phyloP scores from a whole-genome alignment of 306 rosid species.

The Citrullus colocynthis region DNA sequence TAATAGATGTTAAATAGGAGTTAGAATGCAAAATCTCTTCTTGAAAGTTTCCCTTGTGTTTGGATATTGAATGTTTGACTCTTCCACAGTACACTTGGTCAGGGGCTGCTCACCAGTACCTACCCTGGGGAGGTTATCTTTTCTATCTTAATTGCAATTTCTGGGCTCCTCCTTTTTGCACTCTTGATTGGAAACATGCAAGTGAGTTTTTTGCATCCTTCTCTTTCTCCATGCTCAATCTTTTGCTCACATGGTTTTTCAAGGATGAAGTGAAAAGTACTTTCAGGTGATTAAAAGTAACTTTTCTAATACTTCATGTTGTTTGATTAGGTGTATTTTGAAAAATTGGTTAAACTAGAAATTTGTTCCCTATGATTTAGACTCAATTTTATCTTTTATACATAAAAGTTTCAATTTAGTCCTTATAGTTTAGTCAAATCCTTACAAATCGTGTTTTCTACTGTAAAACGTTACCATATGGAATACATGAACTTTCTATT shows the following conservation, averaged over 20 bases:
- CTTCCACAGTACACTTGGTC: slow-evolving; percentile 72
- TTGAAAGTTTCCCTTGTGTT: not conserved
- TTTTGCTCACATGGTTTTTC: not conserved
- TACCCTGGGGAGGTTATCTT: slow-evolving; percentile 62
- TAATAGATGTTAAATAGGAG: too few relatives aligned
- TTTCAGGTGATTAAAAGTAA: not conserved
- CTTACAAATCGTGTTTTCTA: too few relatives aligned
- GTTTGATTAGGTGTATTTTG: not conserved
- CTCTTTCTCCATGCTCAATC: not conserved
- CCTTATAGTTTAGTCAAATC: too few relatives aligned
- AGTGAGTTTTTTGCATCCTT: slow-evolving; percentile 21
- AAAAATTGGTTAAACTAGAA: too few relatives aligned
- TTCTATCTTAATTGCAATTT: slow-evolving; percentile 57
- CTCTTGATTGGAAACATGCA: slow-evolving; percentile 81
- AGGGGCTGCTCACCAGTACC: slow-evolving; percentile 79
- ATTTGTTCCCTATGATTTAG: too few relatives aligned
- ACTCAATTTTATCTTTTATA: too few relatives aligned
- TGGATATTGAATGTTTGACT: not conserved
- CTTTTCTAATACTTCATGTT: not conserved
- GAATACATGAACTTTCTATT: too few relatives aligned
- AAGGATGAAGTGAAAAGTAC: not conserved
- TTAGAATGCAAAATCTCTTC: too few relatives aligned
- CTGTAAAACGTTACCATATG: too few relatives aligned
- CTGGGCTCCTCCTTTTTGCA: slow-evolving; percentile 48
- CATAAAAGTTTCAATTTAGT: too few relatives aligned